phyloP scores from a whole-genome alignment of 164 flowering plant species.

The Santalum album region DNA sequence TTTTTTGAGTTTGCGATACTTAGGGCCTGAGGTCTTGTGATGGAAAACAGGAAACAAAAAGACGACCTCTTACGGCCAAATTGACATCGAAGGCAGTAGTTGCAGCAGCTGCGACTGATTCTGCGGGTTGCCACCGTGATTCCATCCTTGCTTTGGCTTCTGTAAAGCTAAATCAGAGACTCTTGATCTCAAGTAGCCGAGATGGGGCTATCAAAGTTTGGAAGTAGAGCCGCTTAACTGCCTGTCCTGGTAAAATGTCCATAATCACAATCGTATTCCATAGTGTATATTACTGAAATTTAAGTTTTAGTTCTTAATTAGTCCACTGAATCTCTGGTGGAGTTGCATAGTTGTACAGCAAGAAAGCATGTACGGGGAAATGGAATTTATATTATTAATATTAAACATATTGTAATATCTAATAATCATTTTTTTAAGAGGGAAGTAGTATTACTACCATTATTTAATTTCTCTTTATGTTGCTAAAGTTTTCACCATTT shows the following conservation, averaged over 20 bases:
- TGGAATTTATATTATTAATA: slow-evolving; percentile 2
- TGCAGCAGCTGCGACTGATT: slow-evolving; percentile 82
- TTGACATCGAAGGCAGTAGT: slow-evolving; percentile 57
- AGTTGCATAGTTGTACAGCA: slow-evolving; percentile 8
- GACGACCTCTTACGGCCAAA: slow-evolving; percentile 48
- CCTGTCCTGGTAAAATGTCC: slow-evolving; percentile 9
- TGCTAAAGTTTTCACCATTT: too few relatives aligned
- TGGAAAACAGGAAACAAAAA: slow-evolving; percentile 59
- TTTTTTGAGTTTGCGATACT: background rate
- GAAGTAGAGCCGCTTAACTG: too few relatives aligned
- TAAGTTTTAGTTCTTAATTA: background rate
- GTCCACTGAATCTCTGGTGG: background rate
- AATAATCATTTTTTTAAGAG: background rate
- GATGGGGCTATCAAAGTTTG: slow-evolving; percentile 98
- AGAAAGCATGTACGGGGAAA: slow-evolving; percentile 1
- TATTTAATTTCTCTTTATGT: too few relatives aligned
- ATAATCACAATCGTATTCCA: slow-evolving; percentile 4
- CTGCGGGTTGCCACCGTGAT: slow-evolving; percentile 93
- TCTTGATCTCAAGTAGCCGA: slow-evolving; percentile 81
- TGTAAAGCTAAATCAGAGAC: slow-evolving; percentile 84
- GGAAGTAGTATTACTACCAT: too few relatives aligned
- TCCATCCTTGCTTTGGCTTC: slow-evolving; percentile 76
- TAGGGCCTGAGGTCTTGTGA: background rate
- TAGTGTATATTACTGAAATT: slow-evolving; percentile 11
- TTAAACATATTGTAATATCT: background rate